Conservation (phyloP, 2,329 filamentous ascomycete species). For the Thielaviopsis populi region DNA sequence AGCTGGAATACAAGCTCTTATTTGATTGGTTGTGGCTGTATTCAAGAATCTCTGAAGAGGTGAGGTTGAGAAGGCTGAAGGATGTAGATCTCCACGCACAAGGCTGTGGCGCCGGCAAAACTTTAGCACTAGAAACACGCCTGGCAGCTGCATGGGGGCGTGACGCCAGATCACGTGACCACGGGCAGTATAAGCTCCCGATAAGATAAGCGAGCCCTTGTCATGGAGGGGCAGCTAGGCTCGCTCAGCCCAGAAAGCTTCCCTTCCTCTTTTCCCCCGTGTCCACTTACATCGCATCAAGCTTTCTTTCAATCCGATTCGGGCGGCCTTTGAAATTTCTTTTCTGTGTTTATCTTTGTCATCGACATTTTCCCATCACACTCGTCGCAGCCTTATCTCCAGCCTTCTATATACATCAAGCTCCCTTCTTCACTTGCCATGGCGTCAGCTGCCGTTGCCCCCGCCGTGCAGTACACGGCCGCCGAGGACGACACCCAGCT, state of each 20-base stretch:
- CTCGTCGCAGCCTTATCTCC: neutral
- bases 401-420: neutral
- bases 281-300: neutral
- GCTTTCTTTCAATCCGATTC: neutral
- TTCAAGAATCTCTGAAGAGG: neutral
- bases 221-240: slow-evolving; percentile 3
- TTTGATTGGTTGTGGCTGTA: neutral
- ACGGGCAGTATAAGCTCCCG: neutral
- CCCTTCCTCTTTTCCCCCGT: neutral
- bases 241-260: slow-evolving; percentile 1
- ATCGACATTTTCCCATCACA: neutral
- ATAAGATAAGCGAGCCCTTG: slow-evolving; percentile 16
- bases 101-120: neutral
- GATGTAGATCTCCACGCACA: slow-evolving; percentile 6
- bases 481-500: slow-evolving; percentile 53
- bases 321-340: neutral
- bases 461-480: slow-evolving; percentile 3
- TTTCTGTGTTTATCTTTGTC: neutral
- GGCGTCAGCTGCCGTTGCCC: slow-evolving; percentile 8
- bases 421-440: neutral
- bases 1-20: neutral
- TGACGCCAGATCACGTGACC: slow-evolving; percentile 14
- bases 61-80: slow-evolving; percentile 10
- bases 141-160: neutral
- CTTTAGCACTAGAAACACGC: neutral